phyloP scores from a whole-genome alignment of 345 rosid species.

The Erysimum cheiranthoides region DNA sequence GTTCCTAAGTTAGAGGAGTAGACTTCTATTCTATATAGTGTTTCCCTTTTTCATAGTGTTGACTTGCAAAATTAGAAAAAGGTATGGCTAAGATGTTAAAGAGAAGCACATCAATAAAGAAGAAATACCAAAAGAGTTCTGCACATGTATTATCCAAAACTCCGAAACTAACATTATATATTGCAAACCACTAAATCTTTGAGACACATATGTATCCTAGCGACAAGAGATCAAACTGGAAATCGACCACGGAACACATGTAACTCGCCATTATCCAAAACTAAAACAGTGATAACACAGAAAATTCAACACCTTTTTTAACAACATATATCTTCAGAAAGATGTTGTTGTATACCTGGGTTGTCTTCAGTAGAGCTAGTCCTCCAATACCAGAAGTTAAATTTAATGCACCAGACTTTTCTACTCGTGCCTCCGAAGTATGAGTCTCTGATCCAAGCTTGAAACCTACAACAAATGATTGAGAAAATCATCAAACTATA shows the following conservation, averaged over 20 bases:
- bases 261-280: background rate
- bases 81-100: background rate
- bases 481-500: background rate
- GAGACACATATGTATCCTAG: constrained; percentile 13
- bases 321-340: constrained; percentile 8
- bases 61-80: background rate
- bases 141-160: background rate
- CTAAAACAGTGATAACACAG: background rate
- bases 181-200: background rate
- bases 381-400: constrained; percentile 79
- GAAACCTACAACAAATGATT: constrained; percentile 63
- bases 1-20: background rate
- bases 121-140: constrained; percentile 8
- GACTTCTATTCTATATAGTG: background rate
- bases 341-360: constrained; percentile 58
- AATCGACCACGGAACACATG: background rate
- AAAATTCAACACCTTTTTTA: background rate
- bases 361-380: constrained; percentile 83
- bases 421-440: constrained; percentile 66
- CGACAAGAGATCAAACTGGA: background rate
- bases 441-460: constrained; percentile 97
- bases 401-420: constrained; percentile 66
- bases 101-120: constrained; percentile 7
- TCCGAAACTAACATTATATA: background rate
- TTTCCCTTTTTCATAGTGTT: background rate